Percentiles rank a stretch among this genome's conserved stretches.
Conservation (phyloP, 228 moss, liverwort and hornwort species). For the Sphagnum fallax region DNA sequence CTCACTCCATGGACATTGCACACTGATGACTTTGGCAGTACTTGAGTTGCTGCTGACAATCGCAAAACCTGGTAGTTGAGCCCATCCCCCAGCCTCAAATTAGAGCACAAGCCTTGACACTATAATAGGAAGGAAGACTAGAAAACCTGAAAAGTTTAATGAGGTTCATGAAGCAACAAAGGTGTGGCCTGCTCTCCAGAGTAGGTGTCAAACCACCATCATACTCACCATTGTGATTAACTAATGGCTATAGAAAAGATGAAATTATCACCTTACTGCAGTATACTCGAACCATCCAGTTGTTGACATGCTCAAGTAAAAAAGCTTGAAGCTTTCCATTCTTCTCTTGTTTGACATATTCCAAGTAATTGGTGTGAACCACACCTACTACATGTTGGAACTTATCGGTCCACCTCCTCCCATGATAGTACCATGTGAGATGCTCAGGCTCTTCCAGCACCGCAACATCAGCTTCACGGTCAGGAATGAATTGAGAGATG, state of each 20-base stretch:
- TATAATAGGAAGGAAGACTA: background rate
- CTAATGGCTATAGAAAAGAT: background rate
- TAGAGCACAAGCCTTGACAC: background rate
- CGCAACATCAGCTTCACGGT: constrained; percentile 87
- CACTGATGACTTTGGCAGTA: constrained; percentile 72
- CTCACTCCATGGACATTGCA: constrained; percentile 97
- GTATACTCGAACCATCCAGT: constrained; percentile 73
- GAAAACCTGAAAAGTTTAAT: background rate
- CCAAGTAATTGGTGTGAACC: constrained; percentile 95
- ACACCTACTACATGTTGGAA: constrained; percentile 98
- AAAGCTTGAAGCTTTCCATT: constrained; percentile 67
- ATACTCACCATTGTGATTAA: background rate
- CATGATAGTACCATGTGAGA: constrained; percentile 92
- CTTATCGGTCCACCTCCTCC: constrained; percentile 91
- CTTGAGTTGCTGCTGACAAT: constrained; percentile 93
- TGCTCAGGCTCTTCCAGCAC: constrained; percentile 99
- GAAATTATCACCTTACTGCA: constrained; percentile 72
- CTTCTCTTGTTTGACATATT: constrained; percentile 85
- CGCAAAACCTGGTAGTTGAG: constrained; percentile 59
- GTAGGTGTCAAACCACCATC: background rate
- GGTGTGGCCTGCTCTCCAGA: background rate
- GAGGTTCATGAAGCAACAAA: background rate
- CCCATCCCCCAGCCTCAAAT: background rate
- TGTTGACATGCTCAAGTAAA: constrained; percentile 77
- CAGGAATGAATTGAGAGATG: constrained; percentile 82